Percentiles rank a stretch among this genome's conserved stretches.
Evolutionary conservation across 2,329 filamentous ascomycete genomes (phyloP).

Genomic region (Escovopsis weberi): DNA sequence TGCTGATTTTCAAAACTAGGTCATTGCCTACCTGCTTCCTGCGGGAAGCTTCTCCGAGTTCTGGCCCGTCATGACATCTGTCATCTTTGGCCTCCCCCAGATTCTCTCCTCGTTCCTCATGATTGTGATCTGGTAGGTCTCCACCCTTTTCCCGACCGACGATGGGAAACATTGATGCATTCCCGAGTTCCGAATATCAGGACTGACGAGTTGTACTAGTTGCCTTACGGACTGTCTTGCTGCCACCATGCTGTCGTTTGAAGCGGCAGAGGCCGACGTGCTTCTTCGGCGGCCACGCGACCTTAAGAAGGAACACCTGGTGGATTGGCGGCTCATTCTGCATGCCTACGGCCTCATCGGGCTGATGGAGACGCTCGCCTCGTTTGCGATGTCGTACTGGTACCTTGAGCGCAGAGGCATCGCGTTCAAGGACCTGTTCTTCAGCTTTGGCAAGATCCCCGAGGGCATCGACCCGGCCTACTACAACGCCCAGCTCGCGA

Average conservation of each 20-base stretch:
- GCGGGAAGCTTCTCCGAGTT: slow-evolving; percentile 65
- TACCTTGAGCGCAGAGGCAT: slow-evolving; percentile 49
- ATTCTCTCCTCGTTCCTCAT: slow-evolving; percentile 61
- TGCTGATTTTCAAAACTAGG: slow-evolving; percentile 5
- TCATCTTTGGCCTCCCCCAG: slow-evolving; percentile 58
- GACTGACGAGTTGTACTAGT: slow-evolving; percentile 18
- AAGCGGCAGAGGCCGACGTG: slow-evolving; percentile 62
- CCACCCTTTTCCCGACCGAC: too few relatives aligned
- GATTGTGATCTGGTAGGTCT: slow-evolving; percentile 39
- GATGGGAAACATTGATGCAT: too few relatives aligned
- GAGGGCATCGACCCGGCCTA: slow-evolving; percentile 36
- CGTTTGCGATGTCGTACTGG: slow-evolving; percentile 54
- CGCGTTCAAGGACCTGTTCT: slow-evolving; percentile 50
- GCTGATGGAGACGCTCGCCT: slow-evolving; percentile 42
- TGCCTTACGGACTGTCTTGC: slow-evolving; percentile 67
- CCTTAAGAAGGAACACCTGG: slow-evolving; percentile 54
- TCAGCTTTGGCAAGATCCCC: slow-evolving; percentile 45
- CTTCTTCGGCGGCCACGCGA: slow-evolving; percentile 54
- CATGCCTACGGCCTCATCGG: slow-evolving; percentile 62
- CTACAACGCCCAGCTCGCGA: slow-evolving; percentile 41
- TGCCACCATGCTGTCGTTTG: slow-evolving; percentile 60
- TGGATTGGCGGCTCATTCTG: slow-evolving; percentile 57
- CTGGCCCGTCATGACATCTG: slow-evolving; percentile 60
- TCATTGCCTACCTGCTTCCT: slow-evolving; percentile 54
- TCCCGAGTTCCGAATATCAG: too few relatives aligned